Evolutionary conservation across 2,329 filamentous ascomycete genomes (phyloP), one percentile per base, ranked within the genome.

Genomic region (Alternaria atra): DNA sequence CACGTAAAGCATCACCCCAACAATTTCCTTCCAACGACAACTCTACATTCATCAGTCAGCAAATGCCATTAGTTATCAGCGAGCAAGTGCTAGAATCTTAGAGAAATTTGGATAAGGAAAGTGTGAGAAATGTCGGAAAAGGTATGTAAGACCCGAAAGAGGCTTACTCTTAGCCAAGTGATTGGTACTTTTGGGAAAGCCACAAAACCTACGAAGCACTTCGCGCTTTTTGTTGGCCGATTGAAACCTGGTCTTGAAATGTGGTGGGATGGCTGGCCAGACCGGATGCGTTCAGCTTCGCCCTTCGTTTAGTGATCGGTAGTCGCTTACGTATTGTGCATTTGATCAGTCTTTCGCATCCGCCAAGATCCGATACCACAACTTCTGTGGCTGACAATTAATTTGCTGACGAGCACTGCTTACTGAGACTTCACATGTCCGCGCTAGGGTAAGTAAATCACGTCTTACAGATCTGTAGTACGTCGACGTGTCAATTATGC

Each of bases 301-400:
- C 20, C 17, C 30, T 48, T 10, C 12, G 17, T 35, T 25, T 23
- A 25, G 17, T 48, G 17, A 48, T 48, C 30, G 13, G 30, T 48
- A 13, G 20, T 25, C 13, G 30, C 23, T 4, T 15, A 48, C 5
- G 43, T 20, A 20, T 34, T 20, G n/a, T 34, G 44, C 29, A 17
- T 34, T 23, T 23, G 30, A 29, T 48, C 29, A 34, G 44, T n/a
- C 20, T 20, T n/a, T n/a, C 9, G n/a, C 37, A 48, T 48, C 44
- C 44, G 44, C 44, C 44, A 48, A 48, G 44, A 48, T 48, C 44
- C 29, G 44, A 34, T 48, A 34, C 20, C 13, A 15, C 23, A n/a
- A 27, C 40, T 42, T 27, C 2, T 20, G 5, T 30, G n/a, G 29
- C 44, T 34, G 17, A 34, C 44, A 48, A 34, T 10, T 17, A 48